Evolutionary conservation across 1,284 basidiomycete species (phyloP), one percentile per base, ranked within the genome.

Genomic region (Ceratobasidium sp.): DNA sequence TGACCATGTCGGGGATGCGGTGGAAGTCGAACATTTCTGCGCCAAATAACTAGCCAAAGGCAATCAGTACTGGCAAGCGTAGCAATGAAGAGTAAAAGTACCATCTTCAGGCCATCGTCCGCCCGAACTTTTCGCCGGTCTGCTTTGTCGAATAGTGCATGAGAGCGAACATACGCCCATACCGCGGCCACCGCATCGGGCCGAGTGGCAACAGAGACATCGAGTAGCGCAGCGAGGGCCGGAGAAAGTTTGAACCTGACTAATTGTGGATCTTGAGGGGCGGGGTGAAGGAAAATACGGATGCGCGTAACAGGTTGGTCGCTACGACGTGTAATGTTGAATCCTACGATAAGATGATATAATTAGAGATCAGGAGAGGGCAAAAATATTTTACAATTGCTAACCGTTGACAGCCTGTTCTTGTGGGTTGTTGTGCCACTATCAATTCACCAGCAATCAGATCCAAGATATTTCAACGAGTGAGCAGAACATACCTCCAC

Each of bases 101-200:
- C 93, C 0, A 87, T 86, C 83, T 88, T 88, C 67, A 97, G 85
- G 67, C 89, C 89, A 3, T 92, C 92, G 80, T 98, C 94, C 1
- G 93, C 89, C 57, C 91, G 90, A 79, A 99, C 91, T 73, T 92
- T 86, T 64, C 93, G 90, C 77, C 93, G 89, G 84, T 99, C 96
- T 0, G 92, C 91, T 83, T 97, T 96, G 84, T 98, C 96, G 84
- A 98, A 95, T 23, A 99, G 87, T 28, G 92, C 91, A 79, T 94
- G 89, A 23, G 93, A 86, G 84, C 97, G 97, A 85, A 98, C 94
- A 82, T 98, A 96, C 82, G 93, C 94, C 97, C 97, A 99, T 12
- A 99, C 84, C 0, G 94, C 91, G 78, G 94, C 92, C 54, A 98
- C 90, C 23, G 96, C 90, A 12, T 93, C 95, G 13, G 93, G 87